phyloP scores from a whole-genome alignment of 2,329 filamentous ascomycete genomes.

The Catunica adiposa region DNA sequence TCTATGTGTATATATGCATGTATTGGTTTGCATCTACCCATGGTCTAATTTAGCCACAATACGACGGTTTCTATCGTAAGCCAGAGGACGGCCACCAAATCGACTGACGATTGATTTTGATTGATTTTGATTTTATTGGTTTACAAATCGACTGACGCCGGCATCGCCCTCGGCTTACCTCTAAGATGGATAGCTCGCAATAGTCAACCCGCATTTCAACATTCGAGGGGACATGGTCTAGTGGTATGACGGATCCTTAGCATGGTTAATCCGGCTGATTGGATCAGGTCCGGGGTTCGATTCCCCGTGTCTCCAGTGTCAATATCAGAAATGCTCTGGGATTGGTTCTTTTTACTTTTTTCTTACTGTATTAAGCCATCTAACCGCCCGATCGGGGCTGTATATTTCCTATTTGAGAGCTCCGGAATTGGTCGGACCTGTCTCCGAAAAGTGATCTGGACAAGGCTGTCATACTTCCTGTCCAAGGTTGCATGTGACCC shows the following conservation, averaged over 20 bases:
- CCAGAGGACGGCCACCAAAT: no score
- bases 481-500: neutral
- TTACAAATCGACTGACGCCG: no score
- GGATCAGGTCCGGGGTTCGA: conserved; percentile 15
- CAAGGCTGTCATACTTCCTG: neutral
- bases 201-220: neutral
- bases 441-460: neutral
- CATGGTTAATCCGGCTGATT: conserved; percentile 5
- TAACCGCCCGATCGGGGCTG: no score
- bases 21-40: no score
- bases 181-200: neutral
- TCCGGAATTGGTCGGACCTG: no score
- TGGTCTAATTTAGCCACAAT: no score
- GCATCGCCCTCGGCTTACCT: neutral
- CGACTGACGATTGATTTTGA: no score
- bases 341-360: neutral
- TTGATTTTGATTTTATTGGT: no score
- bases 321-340: no score
- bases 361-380: neutral
- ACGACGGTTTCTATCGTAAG: no score
- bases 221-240: conserved; percentile 13
- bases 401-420: no score
- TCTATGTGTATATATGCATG: no score
- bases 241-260: conserved; percentile 15
- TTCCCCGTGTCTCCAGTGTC: conserved; percentile 14